Conservation (phyloP, 163 green algal genomes). For the Volvox carteri region DNA sequence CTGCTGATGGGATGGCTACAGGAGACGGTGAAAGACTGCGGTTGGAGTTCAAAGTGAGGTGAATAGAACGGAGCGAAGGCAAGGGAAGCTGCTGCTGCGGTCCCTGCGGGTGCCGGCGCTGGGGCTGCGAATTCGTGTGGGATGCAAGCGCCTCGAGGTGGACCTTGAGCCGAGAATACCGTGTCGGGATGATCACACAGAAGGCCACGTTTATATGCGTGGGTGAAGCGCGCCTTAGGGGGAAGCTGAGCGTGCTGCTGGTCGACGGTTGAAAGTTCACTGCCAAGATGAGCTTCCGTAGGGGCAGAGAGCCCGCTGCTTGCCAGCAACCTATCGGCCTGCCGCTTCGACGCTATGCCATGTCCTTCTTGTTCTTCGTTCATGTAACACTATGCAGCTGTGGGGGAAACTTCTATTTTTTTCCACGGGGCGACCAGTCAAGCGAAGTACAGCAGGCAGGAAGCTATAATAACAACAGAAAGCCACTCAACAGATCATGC, state of each 20-base stretch:
- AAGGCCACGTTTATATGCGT: not conserved
- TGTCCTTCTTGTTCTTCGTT: not conserved
- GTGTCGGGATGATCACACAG: not conserved
- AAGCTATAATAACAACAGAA: no score
- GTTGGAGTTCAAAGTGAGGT: not conserved
- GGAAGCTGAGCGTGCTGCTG: conserved; percentile 3
- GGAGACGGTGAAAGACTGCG: not conserved
- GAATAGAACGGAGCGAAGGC: not conserved
- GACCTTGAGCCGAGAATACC: not conserved
- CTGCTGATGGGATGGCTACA: not conserved
- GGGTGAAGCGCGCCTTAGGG: conserved; percentile 37
- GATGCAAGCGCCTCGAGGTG: not conserved
- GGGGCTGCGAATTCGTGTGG: not conserved
- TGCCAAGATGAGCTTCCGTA: not conserved
- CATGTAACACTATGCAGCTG: not conserved
- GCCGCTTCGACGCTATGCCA: not conserved
- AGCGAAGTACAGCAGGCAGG: no score
- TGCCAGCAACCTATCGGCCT: not conserved
- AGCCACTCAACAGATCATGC: no score
- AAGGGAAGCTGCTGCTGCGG: not conserved
- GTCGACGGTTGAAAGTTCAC: not conserved
- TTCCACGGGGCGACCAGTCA: no score
- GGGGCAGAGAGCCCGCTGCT: not conserved
- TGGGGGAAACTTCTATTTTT: no score
- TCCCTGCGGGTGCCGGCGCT: not conserved